A percentile compares a stretch with the other conserved stretches of the same genome.
Conservation (phyloP, 2,329 filamentous ascomycete genomes). For the Samsoniella hepiali region DNA sequence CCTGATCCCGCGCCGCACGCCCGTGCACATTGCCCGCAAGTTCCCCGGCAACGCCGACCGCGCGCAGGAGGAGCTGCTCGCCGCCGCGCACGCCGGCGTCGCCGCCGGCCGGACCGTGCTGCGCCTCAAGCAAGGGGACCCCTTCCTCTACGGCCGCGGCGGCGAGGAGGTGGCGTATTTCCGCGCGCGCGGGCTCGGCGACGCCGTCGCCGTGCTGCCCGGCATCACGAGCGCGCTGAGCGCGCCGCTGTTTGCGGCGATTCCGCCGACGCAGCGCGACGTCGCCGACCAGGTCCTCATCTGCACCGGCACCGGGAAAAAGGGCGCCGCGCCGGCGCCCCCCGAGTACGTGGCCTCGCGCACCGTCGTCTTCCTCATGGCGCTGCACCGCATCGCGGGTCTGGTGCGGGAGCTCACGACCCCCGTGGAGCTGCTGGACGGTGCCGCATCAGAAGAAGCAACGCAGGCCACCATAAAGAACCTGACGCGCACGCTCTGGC, state of each 20-base stretch:
- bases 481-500: conserved; percentile 56
- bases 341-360: conserved; percentile 73
- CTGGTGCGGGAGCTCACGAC: conserved; percentile 69
- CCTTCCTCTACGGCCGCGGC: conserved; percentile 91
- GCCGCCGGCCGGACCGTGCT: conserved; percentile 72
- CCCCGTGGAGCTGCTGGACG: conserved; percentile 32
- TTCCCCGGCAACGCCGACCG: conserved; percentile 96
- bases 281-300: conserved; percentile 90
- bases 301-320: conserved; percentile 94
- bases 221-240: conserved; percentile 86
- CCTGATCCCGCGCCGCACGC: conserved; percentile 83
- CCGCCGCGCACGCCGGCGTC: conserved; percentile 68
- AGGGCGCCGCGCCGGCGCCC: conserved; percentile 77
- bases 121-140: conserved; percentile 92
- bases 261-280: conserved; percentile 84
- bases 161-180: conserved; percentile 92
- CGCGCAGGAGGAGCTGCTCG: conserved; percentile 85
- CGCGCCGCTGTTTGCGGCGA: conserved; percentile 82
- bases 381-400: conserved; percentile 75
- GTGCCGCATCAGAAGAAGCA: conserved; percentile 27
- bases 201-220: conserved; percentile 68
- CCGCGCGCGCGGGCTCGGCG: conserved; percentile 63
- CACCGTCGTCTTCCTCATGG: conserved; percentile 94
- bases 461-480: conserved; percentile 2
- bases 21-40: conserved; percentile 89